phyloP scores from a whole-genome alignment of 2,329 filamentous ascomycete genomes.

The Hypoxylon sp. region DNA sequence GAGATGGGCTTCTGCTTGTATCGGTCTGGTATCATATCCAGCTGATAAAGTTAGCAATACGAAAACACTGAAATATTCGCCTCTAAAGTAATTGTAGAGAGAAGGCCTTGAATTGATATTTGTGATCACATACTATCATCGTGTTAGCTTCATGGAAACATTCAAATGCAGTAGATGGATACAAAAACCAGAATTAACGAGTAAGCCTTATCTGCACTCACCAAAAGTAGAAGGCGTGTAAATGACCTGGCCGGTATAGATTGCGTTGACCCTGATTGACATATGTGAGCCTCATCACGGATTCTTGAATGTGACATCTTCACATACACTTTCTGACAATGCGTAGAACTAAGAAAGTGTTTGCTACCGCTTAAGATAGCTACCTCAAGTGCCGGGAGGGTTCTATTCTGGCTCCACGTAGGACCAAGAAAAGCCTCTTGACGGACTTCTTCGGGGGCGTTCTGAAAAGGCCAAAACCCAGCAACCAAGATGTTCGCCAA shows the following conservation, averaged over 20 bases:
- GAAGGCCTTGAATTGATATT: not conserved
- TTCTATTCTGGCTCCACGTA: constrained; percentile 66
- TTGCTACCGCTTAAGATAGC: constrained; percentile 88
- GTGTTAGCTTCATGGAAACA: constrained; percentile 19
- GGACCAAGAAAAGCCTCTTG: constrained; percentile 66
- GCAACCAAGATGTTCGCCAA: constrained; percentile 85
- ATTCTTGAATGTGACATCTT: not conserved
- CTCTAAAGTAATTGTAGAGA: not conserved
- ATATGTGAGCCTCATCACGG: constrained; percentile 29
- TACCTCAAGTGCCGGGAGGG: constrained; percentile 82
- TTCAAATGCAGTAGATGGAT: not conserved
- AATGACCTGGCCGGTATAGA: constrained; percentile 83
- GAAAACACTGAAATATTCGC: not conserved
- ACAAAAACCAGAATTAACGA: not conserved
- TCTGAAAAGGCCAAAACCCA: constrained; percentile 88
- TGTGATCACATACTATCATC: constrained; percentile 28
- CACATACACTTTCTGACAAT: constrained; percentile 79
- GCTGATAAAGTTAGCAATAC: constrained; percentile 47
- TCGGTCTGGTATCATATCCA: constrained; percentile 86
- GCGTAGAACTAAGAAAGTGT: constrained; percentile 79
- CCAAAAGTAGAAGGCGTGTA: constrained; percentile 83
- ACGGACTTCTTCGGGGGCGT: constrained; percentile 77
- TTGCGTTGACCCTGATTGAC: constrained; percentile 72
- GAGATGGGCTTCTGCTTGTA: constrained; percentile 88
- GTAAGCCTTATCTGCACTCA: constrained; percentile 12